Conservation (phyloP, 768 basidiomycete genomes). For the Mycena galopus region DNA sequence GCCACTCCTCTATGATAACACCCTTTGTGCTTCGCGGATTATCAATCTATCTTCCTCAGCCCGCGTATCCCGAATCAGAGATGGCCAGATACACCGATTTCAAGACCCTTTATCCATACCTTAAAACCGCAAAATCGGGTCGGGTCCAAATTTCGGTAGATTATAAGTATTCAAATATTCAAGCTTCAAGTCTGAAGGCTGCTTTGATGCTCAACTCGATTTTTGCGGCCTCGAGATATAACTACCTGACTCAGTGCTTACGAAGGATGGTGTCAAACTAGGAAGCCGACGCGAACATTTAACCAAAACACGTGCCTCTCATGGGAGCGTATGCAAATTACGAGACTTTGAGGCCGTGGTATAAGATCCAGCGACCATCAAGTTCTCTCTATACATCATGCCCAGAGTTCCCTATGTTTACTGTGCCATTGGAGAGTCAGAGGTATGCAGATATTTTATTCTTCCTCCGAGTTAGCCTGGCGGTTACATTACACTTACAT, state of each 20-base stretch:
- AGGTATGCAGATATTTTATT: conserved; percentile 4
- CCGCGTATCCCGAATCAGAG: background rate
- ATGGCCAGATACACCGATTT: background rate
- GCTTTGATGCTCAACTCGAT: no score
- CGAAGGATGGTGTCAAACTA: no score
- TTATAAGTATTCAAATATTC: background rate
- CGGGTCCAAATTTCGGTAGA: background rate
- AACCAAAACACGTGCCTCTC: no score
- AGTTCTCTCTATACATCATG: background rate
- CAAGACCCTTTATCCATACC: background rate
- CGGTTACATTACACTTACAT: no score
- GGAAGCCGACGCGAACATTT: no score
- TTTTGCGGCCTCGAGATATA: no score
- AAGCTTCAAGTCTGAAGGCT: no score
- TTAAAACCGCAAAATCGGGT: background rate
- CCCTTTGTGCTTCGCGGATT: conserved; percentile 7
- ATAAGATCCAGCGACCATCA: no score
- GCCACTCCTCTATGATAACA: conserved; percentile 4
- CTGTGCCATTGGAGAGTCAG: conserved; percentile 8
- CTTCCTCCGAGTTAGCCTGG: background rate
- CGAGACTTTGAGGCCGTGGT: no score
- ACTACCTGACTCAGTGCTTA: no score
- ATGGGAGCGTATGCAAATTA: no score
- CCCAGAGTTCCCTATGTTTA: conserved; percentile 6
- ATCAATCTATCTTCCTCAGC: conserved; percentile 15